Base-by-base conservation (phyloP, 495 filamentous ascomycete species). In the Aspergillus asperescens region DNA sequence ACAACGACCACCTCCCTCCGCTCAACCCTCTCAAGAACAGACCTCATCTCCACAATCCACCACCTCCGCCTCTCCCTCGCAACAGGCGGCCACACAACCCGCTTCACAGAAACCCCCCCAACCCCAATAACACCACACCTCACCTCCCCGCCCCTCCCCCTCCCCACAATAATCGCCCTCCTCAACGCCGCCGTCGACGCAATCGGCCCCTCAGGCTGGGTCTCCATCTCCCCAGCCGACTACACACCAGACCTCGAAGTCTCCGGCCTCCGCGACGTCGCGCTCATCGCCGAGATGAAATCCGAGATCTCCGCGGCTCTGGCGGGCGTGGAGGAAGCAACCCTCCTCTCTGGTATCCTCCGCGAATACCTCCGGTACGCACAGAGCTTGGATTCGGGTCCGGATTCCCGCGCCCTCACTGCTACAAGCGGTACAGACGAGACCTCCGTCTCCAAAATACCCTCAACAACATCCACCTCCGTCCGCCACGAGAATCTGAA, bases 171-270 rank as follows among this genome's bases (percentile, higher is more conserved):
- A 62, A 78, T 80, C 25, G 78, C 83, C 47, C 69, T 94, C 7
- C 76, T 95, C 28, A 86, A 80, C 60, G 82, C 84, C 56, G 83
- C 87, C 34, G 75, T 95, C 8, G 90, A 96, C 69, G 83, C 88
- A 8, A 79, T 95, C n/a, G 89, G 90, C 8, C 76, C 87, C 15
- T 84, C 79, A 10, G 88, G 89, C 24, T 96, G 88, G 87, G 80
- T 95, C 45, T 72, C 82, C 6, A 82, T 47, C 29, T 20, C 44
- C 28, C 16, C 29, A 0, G 19, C 81, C 29, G 66, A 75, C 4
- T 57, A 76, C 4, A 42, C 13, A 5, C 10, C 25, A 3, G 22
- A 10, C n/a, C 68, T 28, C 32, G 73, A 75, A 18, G 71, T 77
- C 22, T 67, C 81, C 18, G 44, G 29, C 9, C 70, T 75, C 3